Evolutionary conservation across 2,329 filamentous ascomycete genomes (phyloP).

Genomic region (Emmonsiellopsis sp.): DNA sequence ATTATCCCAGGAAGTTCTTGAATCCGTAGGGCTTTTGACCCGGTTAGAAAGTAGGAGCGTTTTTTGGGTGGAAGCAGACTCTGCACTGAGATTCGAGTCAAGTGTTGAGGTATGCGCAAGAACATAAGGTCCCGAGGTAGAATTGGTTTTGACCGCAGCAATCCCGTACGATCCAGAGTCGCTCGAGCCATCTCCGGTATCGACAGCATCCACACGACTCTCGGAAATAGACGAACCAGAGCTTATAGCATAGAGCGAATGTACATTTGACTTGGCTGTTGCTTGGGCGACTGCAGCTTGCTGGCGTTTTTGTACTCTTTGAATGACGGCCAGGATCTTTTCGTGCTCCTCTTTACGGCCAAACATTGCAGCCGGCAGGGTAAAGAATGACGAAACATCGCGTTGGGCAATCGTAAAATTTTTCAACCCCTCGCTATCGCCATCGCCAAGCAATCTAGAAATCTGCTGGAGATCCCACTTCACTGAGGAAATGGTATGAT

Average conservation of each 20-base stretch:
- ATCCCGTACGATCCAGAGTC: slow-evolving; percentile 42
- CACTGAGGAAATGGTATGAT: slow-evolving; percentile 79
- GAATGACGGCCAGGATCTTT: slow-evolving; percentile 63
- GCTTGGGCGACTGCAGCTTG: slow-evolving; percentile 26
- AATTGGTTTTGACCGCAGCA: slow-evolving; percentile 28
- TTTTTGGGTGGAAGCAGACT: slow-evolving; percentile 27
- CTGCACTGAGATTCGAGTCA: slow-evolving; percentile 27
- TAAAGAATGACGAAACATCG: slow-evolving; percentile 88
- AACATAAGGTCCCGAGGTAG: slow-evolving; percentile 9
- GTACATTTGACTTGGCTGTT: slow-evolving; percentile 23
- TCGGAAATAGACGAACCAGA: slow-evolving; percentile 47
- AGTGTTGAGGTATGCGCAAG: slow-evolving; percentile 22
- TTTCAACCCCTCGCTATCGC: slow-evolving; percentile 61
- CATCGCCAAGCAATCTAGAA: slow-evolving; percentile 64
- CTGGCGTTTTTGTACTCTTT: slow-evolving; percentile 64
- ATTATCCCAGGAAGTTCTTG: slow-evolving; percentile 26
- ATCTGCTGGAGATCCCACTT: slow-evolving; percentile 71
- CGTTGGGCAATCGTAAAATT: slow-evolving; percentile 70
- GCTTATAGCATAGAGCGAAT: slow-evolving; percentile 40
- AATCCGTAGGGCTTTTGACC: slow-evolving; percentile 29
- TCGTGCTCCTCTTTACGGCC: slow-evolving; percentile 66
- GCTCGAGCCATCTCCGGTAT: slow-evolving; percentile 46
- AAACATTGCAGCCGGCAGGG: slow-evolving; percentile 71
- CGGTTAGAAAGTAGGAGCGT: slow-evolving; percentile 18
- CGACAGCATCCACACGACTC: slow-evolving; percentile 38